Percentiles rank a stretch among this genome's conserved stretches.
These are phyloP conservation scores for Penicillium vulpinum DNA, from an alignment of 2,329 filamentous ascomycete species.

Conservation along the genomic window DNA sequence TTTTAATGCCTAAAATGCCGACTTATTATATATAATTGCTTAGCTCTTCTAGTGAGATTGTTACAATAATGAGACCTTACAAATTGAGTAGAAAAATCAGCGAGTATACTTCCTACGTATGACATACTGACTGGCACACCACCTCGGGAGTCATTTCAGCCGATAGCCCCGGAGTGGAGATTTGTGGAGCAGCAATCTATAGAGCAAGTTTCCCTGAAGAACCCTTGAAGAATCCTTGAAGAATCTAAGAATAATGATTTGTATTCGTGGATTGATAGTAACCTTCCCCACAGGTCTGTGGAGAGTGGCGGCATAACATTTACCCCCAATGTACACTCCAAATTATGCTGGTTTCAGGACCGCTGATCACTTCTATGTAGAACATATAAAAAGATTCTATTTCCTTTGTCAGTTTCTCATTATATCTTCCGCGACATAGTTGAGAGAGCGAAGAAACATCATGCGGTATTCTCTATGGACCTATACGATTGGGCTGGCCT, in stretches of 20 bases:
- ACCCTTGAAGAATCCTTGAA: background rate
- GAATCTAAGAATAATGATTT: background rate
- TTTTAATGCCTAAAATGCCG: no score
- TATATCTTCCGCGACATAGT: background rate
- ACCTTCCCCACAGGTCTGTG: background rate
- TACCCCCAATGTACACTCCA: background rate
- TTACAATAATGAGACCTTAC: no score
- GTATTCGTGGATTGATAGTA: background rate
- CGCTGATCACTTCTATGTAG: background rate
- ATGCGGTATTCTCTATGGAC: background rate
- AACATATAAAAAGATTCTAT: background rate
- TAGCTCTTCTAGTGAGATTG: no score
- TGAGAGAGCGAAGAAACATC: background rate
- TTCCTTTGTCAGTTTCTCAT: background rate
- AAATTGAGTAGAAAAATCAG: no score
- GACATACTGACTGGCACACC: background rate
- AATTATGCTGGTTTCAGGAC: background rate
- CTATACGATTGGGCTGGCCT: background rate
- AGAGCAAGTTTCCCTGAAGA: background rate
- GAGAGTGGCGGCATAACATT: background rate
- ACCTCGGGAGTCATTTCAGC: background rate
- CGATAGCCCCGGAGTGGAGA: background rate
- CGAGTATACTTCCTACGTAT: no score
- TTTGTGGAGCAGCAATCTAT: background rate
- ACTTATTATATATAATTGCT: no score